Evolutionary conservation across 2,329 filamentous ascomycete genomes (phyloP), one percentile per base, ranked within the genome.

Genomic region (Stachybotrys elegans): DNA sequence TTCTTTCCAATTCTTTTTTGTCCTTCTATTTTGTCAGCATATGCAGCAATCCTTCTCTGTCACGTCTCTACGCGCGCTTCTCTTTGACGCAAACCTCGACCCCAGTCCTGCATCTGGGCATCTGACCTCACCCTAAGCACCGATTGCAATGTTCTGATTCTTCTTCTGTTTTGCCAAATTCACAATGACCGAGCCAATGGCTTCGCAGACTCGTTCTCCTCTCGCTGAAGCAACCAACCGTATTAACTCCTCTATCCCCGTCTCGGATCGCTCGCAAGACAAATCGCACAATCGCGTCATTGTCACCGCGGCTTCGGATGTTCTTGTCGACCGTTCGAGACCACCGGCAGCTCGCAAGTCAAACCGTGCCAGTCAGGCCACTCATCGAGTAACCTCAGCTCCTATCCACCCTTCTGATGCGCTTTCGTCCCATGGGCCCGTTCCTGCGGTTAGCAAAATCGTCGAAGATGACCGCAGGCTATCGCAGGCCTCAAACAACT

Each of bases 141-240:
- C 29, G n/a, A 20, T 27, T 13, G 20, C 39, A 14, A 42, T 46
- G 45, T 39, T 43, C 43, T 43, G 32, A 19, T 46, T 36, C 43
- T 48, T 49, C 42, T 39, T 25, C 45, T 41, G 38, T 41, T 42
- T 32, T 29, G 43, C 44, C 38, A 22, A 45, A 43, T 46, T 51
- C 40, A 59, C 27, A 49, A 63, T 63, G 60, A 55, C 66, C 43
- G 64, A 68, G 38, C 50, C 50, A 29, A 53, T 53, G 48, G 55
- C 55, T 52, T 52, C 58, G 47, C 57, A 53, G 43, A 42, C 49
- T 48, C 68, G 68, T 44, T 55, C 61, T 42, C 74, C 74, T 35
- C 60, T 78, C 36, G 65, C 64, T 25, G 74, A 78, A 56, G 70
- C 72, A 19, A 68, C 66, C 21, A 64, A 70, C 48, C 68, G 73